Evolutionary conservation across 768 basidiomycete species (phyloP), one percentile per base, ranked within the genome.

Genomic region (Termitomyces sp.): DNA sequence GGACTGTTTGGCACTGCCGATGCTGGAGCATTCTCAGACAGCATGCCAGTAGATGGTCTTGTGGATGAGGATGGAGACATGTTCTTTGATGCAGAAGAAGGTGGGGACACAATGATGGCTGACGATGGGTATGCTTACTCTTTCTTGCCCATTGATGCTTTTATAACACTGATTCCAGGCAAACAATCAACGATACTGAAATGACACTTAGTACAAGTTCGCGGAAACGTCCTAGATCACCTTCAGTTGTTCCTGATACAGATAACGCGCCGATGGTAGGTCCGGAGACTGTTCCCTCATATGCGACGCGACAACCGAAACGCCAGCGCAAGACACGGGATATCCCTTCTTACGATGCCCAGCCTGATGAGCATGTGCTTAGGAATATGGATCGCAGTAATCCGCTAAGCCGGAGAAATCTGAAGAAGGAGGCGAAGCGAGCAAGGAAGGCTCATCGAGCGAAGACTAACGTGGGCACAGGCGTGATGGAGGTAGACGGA

Each of bases 1-100:
- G 95, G 89, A 0, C 73, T 98, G 5, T 95, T 96, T 65, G 86
- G 87, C 5, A 83, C 81, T 45, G 88, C 91, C 0, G 94, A 94
- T 69, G 86, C 85, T 11, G 89, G 87, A n/a, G 92, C 91, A 9
- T 92, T 92, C 61, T 72, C 68, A n/a, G 76, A 79, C 2, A 8
- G 49, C 42, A 79, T 82, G 32, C 73, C 76, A 0, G 77, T 81
- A 73, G 70, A 81, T 63, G 76, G 72, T 5, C 77, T 80, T 60
- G 77, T 71, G 5, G 79, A 83, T 60, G 81, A 80, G 47, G 77
- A 75, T 20, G 69, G 71, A 14, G 79, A 81, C 46, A 64, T 76
- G 4, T 78, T 77, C 55, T 78, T 72, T 68, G 80, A 81, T 63
- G 78, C 79, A 2, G 70, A 74, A 38, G 79, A 79, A 47, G 75